phyloP scores from a whole-genome alignment of 495 filamentous ascomycete genomes.

The Trichoderma virens region DNA sequence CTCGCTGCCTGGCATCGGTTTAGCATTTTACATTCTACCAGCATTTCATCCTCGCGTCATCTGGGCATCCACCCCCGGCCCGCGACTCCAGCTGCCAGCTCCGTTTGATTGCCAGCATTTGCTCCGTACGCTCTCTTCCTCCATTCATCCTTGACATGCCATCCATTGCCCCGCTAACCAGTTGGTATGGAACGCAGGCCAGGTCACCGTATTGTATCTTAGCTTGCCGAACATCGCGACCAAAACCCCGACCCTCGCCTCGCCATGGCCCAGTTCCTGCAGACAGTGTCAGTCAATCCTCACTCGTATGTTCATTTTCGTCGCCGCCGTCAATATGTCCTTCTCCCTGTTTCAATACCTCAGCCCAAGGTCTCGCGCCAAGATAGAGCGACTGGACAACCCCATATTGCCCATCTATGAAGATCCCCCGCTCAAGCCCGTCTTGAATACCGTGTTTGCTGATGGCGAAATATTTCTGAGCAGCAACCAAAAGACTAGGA shows the following conservation, averaged over 20 bases:
- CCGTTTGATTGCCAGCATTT: not conserved
- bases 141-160: conserved; percentile 1
- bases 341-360: conserved; percentile 2
- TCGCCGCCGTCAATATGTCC: not conserved
- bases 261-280: conserved; percentile 10
- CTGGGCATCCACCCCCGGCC: not conserved
- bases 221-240: not conserved
- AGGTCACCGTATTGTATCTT: not conserved
- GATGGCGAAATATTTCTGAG: not conserved
- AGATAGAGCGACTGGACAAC: not conserved
- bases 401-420: conserved; percentile 4
- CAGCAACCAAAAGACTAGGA: conserved; percentile 83
- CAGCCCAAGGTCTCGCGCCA: conserved; percentile 10
- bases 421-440: conserved; percentile 2
- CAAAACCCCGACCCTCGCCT: not conserved
- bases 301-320: not conserved
- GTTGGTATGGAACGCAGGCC: conserved; percentile 13
- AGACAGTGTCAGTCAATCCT: conserved; percentile 8
- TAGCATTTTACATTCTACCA: not conserved
- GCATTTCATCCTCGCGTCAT: not conserved
- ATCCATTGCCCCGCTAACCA: conserved; percentile 11
- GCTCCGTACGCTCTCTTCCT: not conserved
- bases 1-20: not conserved
- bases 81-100: not conserved
- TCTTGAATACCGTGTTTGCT: not conserved